A percentile compares a stretch with the other conserved stretches of the same genome.
These are phyloP conservation scores for Galerina marginata DNA, from an alignment of 768 basidiomycete genomes.

Conservation along the genomic window DNA sequence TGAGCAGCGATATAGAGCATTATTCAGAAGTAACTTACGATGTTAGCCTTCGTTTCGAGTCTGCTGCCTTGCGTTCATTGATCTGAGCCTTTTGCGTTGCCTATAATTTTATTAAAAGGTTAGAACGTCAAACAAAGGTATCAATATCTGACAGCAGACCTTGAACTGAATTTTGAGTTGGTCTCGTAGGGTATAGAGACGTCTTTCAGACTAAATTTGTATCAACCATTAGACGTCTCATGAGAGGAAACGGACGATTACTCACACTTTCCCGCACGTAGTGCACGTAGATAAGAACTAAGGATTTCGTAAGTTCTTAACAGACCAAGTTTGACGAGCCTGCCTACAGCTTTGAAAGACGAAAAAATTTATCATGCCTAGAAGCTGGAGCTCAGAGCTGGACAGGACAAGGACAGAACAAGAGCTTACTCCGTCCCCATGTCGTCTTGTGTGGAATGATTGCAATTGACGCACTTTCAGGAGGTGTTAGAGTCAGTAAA, in stretches of 20 bases:
- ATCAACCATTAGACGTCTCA: neutral
- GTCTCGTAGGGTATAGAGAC: slow-evolving; percentile 70
- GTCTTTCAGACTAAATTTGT: slow-evolving; percentile 59
- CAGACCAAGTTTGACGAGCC: neutral
- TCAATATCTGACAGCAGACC: slow-evolving; percentile 31
- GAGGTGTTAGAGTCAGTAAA: neutral
- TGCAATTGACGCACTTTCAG: slow-evolving; percentile 39
- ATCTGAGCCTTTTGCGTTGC: slow-evolving; percentile 79
- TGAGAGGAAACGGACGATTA: neutral
- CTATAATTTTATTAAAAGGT: slow-evolving; percentile 24
- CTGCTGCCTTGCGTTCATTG: slow-evolving; percentile 75
- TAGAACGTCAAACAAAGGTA: neutral
- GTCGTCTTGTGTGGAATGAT: slow-evolving; percentile 42
- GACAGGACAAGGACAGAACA: neutral
- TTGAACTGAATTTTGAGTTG: slow-evolving; percentile 79
- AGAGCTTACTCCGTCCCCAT: slow-evolving; percentile 41
- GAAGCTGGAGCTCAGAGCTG: neutral
- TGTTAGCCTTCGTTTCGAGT: slow-evolving; percentile 82
- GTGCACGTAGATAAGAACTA: slow-evolving; percentile 78
- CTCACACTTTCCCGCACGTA: slow-evolving; percentile 67
- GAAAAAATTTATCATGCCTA: slow-evolving; percentile 72
- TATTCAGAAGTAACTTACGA: slow-evolving; percentile 54
- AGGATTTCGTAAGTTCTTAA: slow-evolving; percentile 24
- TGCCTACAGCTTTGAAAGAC: slow-evolving; percentile 73
- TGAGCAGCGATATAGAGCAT: slow-evolving; percentile 4